Evolutionary conservation across 2,329 filamentous ascomycete genomes (phyloP).

Genomic region (Neofusicoccum umdonicola): DNA sequence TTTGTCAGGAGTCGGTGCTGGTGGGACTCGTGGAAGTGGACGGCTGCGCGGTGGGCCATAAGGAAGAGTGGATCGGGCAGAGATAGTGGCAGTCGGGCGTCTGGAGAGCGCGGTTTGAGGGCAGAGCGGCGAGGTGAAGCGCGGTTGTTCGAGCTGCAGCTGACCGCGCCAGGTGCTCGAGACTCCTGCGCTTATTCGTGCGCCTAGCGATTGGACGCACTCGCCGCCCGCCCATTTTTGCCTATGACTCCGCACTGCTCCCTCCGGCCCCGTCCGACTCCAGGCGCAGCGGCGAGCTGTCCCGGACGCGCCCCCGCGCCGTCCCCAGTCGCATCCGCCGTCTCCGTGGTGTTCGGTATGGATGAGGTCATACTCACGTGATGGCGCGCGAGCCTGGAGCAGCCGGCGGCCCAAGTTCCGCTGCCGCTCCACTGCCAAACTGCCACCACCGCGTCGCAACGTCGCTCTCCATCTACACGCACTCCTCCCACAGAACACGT

Average conservation of each 20-base stretch:
- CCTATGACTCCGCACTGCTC: not conserved
- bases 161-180: conserved; percentile 5
- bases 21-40: not conserved
- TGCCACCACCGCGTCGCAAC: not conserved
- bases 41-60: conserved; percentile 9
- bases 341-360: not conserved
- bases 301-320: not conserved
- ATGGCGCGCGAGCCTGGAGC: not conserved
- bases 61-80: conserved; percentile 1
- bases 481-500: too few species aligned
- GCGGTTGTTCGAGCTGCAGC: conserved; percentile 4
- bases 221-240: not conserved
- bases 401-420: not conserved
- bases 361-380: conserved; percentile 11
- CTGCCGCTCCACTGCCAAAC: not conserved
- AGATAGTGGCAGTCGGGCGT: not conserved
- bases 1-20: not conserved
- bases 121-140: conserved; percentile 1
- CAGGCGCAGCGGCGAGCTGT: not conserved
- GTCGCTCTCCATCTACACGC: too few species aligned
- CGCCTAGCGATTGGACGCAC: conserved; percentile 9
- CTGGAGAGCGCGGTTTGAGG: not conserved
- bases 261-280: not conserved
- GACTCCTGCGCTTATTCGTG: conserved; percentile 13
- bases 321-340: not conserved